Percentiles rank a stretch among this genome's conserved stretches.
Evolutionary conservation across 306 rosid genomes (phyloP).

Genomic region (Sechiopsis laciniata): DNA sequence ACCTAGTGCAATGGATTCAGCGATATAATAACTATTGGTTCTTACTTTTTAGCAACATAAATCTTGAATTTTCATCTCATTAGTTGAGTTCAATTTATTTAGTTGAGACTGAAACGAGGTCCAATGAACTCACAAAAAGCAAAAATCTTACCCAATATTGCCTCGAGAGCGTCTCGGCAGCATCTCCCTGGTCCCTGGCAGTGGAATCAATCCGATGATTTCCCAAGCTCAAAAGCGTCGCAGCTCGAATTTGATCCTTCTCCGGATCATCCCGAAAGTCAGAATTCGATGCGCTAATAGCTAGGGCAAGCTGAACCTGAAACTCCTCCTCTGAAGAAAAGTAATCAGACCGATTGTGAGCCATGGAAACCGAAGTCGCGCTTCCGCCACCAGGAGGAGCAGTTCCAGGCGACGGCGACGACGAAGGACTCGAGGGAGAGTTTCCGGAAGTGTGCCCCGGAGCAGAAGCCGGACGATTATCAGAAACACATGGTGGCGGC

Average conservation of each 20-base stretch:
- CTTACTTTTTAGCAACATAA: not conserved
- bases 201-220: constrained; percentile 44
- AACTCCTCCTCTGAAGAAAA: constrained; percentile 91
- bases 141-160: constrained; percentile 85
- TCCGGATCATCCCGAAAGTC: constrained; percentile 74
- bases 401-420: constrained; percentile 33
- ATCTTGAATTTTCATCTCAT: constrained; percentile 23
- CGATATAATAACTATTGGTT: not conserved
- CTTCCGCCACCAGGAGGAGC: constrained; percentile 18
- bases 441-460: constrained; percentile 31
- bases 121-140: constrained; percentile 17
- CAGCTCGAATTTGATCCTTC: constrained; percentile 90
- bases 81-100: constrained; percentile 15
- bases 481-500: constrained; percentile 43
- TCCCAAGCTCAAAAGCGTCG: constrained; percentile 77
- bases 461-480: constrained; percentile 30
- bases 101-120: not conserved
- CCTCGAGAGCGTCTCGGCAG: constrained; percentile 62
- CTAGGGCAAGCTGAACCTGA: constrained; percentile 95
- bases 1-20: constrained; percentile 3
- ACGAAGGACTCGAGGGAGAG: constrained; percentile 42
- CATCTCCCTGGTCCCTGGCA: constrained; percentile 41
- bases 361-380: constrained; percentile 19
- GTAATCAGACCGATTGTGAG: constrained; percentile 50
- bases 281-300: constrained; percentile 96